Percentiles rank a stretch among this genome's conserved stretches.
Conservation (phyloP, 2,329 filamentous ascomycete species). For the Diaporthe ampelina region DNA sequence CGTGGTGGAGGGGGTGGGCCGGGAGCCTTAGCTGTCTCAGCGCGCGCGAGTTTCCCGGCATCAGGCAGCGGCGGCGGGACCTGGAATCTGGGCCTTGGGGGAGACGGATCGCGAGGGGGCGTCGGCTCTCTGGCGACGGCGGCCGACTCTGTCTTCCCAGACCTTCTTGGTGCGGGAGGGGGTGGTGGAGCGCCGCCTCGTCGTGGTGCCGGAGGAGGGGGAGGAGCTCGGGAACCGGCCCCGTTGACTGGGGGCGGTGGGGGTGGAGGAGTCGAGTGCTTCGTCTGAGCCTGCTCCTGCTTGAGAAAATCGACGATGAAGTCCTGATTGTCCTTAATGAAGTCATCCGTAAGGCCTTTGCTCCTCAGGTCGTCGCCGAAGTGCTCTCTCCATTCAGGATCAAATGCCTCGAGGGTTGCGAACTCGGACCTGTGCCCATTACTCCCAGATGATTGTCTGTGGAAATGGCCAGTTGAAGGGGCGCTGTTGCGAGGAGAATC, state of each 20-base stretch:
- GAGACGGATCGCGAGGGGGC: conserved; percentile 79
- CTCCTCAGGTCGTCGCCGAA: conserved; percentile 74
- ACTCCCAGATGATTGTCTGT: conserved; percentile 59
- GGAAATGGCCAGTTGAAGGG: conserved; percentile 52
- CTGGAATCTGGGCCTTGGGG: conserved; percentile 79
- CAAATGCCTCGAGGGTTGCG: conserved; percentile 73
- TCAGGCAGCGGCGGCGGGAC: conserved; percentile 91
- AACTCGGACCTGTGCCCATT: conserved; percentile 69
- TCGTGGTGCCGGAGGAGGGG: conserved; percentile 53
- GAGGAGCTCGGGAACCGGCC: conserved; percentile 56
- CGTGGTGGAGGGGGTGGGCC: conserved; percentile 77
- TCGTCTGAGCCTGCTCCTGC: conserved; percentile 63
- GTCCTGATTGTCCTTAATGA: conserved; percentile 77
- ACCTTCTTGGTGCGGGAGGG: conserved; percentile 72
- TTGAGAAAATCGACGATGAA: conserved; percentile 77
- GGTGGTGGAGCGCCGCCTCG: conserved; percentile 61
- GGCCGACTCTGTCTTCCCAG: conserved; percentile 63
- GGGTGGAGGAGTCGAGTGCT: conserved; percentile 57
- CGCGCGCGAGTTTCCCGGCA: conserved; percentile 86
- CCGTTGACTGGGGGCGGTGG: conserved; percentile 54
- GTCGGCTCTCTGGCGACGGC: conserved; percentile 58
- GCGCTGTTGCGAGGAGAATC: conserved; percentile 66
- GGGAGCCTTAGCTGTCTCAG: conserved; percentile 61
- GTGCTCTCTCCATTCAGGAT: conserved; percentile 74
- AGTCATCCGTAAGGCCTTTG: conserved; percentile 75